Evolutionary conservation across 1,139 yeast species (phyloP), one percentile per base, ranked within the genome.

Genomic region (Hemisphaericaspora xylanilytica): DNA sequence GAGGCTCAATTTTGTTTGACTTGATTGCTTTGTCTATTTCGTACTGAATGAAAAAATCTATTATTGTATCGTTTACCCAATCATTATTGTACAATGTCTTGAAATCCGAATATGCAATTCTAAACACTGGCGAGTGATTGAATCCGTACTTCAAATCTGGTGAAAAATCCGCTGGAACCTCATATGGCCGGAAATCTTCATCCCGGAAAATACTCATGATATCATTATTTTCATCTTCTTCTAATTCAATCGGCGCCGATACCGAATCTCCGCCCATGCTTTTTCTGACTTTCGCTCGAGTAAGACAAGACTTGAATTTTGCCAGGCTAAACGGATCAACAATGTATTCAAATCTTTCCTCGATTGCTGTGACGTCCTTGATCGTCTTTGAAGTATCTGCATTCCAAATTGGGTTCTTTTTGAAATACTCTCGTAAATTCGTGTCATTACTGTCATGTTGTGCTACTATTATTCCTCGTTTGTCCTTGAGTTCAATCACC

Each of bases 41-140:
- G 53, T 73, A 82, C 42, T 76, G 78, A 18, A 82, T 65, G 51
- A 84, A 84, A 53, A 85, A 85, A 54, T 85, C 94, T 35, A 85
- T 79, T 32, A 85, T 67, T 0, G 81, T 70, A 50, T 85, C 94
- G 56, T 85, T 85, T 24, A 85, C 76, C 94, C 94, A 85, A 45
- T 81, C 82, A 39, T 79, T 78, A 48, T 80, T 78, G 53, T 80
- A 80, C 5, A 85, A 64, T 28, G 90, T 82, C 47, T 75, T 75
- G 57, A 81, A 85, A 55, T 85, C 94, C 21, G 76, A 67, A 44
- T 73, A 72, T 1, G 76, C 67, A 4, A 85, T 72, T 5, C 74
- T 70, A 45, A 82, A 73, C 3, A 56, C 55, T 11, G 72, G 66
- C 6, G 70, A 72, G 46, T 76, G 78, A 11, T 58, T 51, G 45